Percentiles rank a stretch among this genome's conserved stretches.
Conservation (phyloP, 2,329 filamentous ascomycete genomes). For the Cercospora zeina region DNA sequence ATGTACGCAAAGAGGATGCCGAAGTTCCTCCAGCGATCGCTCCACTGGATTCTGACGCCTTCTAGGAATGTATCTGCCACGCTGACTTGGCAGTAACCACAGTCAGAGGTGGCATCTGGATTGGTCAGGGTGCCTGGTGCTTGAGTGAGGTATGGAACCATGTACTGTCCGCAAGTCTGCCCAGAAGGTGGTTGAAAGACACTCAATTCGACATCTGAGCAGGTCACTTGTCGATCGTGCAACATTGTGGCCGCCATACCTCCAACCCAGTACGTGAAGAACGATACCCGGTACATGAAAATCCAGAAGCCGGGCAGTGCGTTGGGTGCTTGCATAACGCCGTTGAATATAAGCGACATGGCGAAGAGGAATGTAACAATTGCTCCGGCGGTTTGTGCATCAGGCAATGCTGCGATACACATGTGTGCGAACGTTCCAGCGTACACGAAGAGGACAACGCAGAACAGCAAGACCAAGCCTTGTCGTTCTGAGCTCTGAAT, state of each 20-base stretch:
- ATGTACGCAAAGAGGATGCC: constrained; percentile 69
- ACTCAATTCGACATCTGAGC: constrained; percentile 46
- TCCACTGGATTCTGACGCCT: constrained; percentile 46
- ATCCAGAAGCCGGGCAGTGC: constrained; percentile 71
- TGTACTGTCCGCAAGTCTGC: constrained; percentile 49
- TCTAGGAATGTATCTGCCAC: constrained; percentile 53
- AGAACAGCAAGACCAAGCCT: constrained; percentile 65
- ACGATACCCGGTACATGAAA: constrained; percentile 71
- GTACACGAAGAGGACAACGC: constrained; percentile 68
- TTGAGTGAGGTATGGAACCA: constrained; percentile 44
- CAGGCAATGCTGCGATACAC: constrained; percentile 68
- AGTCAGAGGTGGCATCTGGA: constrained; percentile 47
- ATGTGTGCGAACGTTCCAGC: constrained; percentile 72
- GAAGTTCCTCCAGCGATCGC: constrained; percentile 66
- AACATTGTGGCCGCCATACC: constrained; percentile 48
- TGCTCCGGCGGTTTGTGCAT: constrained; percentile 66
- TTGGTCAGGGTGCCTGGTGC: constrained; percentile 49
- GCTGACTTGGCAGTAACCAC: constrained; percentile 52
- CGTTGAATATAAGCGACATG: constrained; percentile 53
- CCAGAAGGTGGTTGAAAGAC: constrained; percentile 46
- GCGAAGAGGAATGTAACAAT: constrained; percentile 52
- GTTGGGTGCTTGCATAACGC: constrained; percentile 61
- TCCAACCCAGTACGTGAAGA: constrained; percentile 63
- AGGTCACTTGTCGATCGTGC: constrained; percentile 51
- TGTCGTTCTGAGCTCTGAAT: constrained; percentile 55